phyloP scores from a whole-genome alignment of 108 stramenopile species.

The Stephanodiscus minutulus region DNA sequence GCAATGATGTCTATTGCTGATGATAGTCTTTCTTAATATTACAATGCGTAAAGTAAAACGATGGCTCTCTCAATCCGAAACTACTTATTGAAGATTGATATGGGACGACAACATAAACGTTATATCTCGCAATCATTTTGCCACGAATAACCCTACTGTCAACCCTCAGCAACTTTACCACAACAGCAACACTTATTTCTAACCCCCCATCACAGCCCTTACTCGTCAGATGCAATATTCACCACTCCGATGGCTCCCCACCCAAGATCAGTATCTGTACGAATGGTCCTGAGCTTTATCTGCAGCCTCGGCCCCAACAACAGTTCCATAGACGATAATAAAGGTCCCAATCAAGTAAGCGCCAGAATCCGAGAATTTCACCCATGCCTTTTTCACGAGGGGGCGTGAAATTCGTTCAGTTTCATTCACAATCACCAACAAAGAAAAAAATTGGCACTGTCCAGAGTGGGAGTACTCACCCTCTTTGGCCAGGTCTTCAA shows the following conservation, averaged over 20 bases:
- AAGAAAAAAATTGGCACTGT: background rate
- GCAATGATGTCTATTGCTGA: no score
- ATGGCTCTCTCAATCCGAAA: no score
- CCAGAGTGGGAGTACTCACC: conserved; percentile 12
- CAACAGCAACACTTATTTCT: no score
- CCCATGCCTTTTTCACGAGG: conserved; percentile 32
- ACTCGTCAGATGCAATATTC: background rate
- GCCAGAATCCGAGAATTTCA: conserved; percentile 55
- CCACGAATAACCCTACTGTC: background rate
- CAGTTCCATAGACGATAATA: conserved; percentile 47
- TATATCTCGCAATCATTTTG: no score
- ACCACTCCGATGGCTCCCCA: background rate
- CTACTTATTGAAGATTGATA: no score
- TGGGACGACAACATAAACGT: no score
- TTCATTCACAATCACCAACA: background rate
- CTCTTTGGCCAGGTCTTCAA: conserved; percentile 79
- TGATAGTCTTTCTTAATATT: no score
- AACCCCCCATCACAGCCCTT: background rate
- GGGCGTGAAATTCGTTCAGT: background rate
- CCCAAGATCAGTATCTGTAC: conserved; percentile 47
- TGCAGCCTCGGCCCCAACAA: conserved; percentile 38
- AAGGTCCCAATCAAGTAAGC: conserved; percentile 41
- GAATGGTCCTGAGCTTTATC: conserved; percentile 55
- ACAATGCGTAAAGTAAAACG: no score
- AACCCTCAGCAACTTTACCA: background rate